These are phyloP conservation scores for Discostella stelligeroides DNA, from an alignment of 108 stramenopile genomes.

Conservation along the genomic window DNA sequence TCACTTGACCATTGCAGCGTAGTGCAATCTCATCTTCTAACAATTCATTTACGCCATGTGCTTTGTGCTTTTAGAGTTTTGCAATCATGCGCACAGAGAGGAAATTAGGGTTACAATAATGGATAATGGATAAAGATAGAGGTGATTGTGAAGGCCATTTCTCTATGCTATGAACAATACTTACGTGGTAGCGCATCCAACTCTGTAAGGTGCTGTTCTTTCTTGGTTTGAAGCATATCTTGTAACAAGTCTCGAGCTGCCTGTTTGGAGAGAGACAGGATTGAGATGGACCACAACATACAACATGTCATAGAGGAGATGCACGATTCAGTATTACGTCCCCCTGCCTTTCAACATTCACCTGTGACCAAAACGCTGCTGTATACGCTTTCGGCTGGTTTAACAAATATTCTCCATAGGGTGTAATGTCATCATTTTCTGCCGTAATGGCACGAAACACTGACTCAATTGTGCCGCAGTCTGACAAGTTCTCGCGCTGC, in stretches of 20 bases:
- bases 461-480: constrained; percentile 44
- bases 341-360: not conserved
- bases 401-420: constrained; percentile 60
- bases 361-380: constrained; percentile 54
- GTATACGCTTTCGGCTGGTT: constrained; percentile 13
- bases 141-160: too few species aligned
- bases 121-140: not conserved
- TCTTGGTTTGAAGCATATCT: constrained; percentile 28
- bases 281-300: not conserved
- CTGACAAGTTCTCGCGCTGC: too few species aligned
- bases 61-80: too few species aligned
- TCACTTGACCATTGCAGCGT: constrained; percentile 30
- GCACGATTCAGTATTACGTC: not conserved
- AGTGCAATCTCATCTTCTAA: constrained; percentile 10
- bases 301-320: not conserved
- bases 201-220: not conserved
- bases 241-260: constrained; percentile 47
- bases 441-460: constrained; percentile 49
- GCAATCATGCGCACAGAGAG: too few species aligned
- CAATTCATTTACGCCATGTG: constrained; percentile 11
- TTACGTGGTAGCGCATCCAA: constrained; percentile 12
- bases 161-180: too few species aligned
- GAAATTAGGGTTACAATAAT: too few species aligned
- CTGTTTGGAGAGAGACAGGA: not conserved
- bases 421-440: constrained; percentile 44